Conservation (phyloP, 2,329 filamentous ascomycete species). For the Cladosporium sp. region DNA sequence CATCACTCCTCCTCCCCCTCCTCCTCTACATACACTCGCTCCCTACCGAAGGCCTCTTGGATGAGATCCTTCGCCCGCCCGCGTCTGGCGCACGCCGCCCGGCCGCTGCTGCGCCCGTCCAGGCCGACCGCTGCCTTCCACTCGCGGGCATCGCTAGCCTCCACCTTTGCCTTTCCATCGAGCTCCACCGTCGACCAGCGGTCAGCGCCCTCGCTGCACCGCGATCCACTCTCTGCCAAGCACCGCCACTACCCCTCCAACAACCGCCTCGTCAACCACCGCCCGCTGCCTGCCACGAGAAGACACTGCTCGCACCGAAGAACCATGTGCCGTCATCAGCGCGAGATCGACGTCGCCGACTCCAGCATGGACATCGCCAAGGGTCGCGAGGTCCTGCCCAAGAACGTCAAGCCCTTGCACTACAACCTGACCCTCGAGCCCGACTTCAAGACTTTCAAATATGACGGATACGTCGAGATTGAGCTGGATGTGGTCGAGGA, state of each 20-base stretch:
- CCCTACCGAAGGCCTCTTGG: slow-evolving; percentile 4
- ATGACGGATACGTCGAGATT: slow-evolving; percentile 76
- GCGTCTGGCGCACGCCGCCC: background rate
- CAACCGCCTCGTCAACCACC: background rate
- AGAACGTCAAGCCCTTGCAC: slow-evolving; percentile 85
- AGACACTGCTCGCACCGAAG: slow-evolving; percentile 70
- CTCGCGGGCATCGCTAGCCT: background rate
- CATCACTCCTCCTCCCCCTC: too few species aligned
- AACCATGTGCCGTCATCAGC: slow-evolving; percentile 63
- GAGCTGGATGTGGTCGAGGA: slow-evolving; percentile 84
- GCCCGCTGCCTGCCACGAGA: slow-evolving; percentile 8
- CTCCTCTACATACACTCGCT: background rate
- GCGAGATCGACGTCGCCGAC: slow-evolving; percentile 49
- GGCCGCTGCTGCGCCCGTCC: slow-evolving; percentile 1
- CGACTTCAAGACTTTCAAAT: slow-evolving; percentile 80
- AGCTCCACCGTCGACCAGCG: slow-evolving; percentile 5
- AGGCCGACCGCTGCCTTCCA: slow-evolving; percentile 1
- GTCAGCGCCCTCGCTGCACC: background rate
- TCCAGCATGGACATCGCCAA: slow-evolving; percentile 55
- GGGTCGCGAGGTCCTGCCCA: slow-evolving; percentile 77
- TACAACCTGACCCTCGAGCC: slow-evolving; percentile 91
- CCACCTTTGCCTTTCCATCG: slow-evolving; percentile 1
- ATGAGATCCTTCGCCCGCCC: slow-evolving; percentile 10
- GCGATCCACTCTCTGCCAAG: slow-evolving; percentile 5
- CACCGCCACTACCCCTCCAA: background rate